Percentiles rank a stretch among this genome's conserved stretches.
Evolutionary conservation across 495 filamentous ascomycete genomes (phyloP).

Genomic region (Penicillium silybi): DNA sequence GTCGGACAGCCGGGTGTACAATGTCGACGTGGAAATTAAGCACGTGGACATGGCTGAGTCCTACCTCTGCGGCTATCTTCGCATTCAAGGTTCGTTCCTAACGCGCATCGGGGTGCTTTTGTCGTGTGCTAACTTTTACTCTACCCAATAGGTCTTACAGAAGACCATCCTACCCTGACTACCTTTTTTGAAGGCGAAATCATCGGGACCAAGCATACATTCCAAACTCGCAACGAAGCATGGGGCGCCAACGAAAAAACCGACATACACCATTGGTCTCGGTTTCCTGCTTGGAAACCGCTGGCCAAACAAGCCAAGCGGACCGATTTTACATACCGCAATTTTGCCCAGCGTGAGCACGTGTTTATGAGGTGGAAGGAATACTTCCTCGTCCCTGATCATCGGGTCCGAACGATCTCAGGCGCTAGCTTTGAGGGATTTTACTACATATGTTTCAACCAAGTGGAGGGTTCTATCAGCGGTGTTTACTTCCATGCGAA

Average conservation of each 20-base stretch:
- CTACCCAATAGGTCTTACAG: constrained; percentile 67
- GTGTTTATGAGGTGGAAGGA: constrained; percentile 99
- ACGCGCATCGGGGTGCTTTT: constrained; percentile 9
- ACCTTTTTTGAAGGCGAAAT: constrained; percentile 99
- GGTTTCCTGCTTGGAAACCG: constrained; percentile 82
- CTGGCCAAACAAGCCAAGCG: constrained; percentile 72
- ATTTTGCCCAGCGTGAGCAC: constrained; percentile 73
- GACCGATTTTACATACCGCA: constrained; percentile 67
- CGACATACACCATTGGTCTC: constrained; percentile 89
- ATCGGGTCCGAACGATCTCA: constrained; percentile 80
- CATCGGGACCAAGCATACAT: constrained; percentile 90
- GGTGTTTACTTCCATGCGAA: constrained; percentile 98
- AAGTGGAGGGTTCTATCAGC: constrained; percentile 74
- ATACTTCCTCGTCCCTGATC: constrained; percentile 94
- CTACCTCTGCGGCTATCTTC: constrained; percentile 91
- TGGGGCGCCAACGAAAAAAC: constrained; percentile 94
- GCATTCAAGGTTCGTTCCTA: constrained; percentile 77
- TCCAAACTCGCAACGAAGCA: constrained; percentile 79
- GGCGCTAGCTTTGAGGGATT: constrained; percentile 98
- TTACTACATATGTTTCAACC: constrained; percentile 99
- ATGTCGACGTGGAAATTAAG: constrained; percentile 95
- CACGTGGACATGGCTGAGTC: constrained; percentile 94
- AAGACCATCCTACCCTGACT: constrained; percentile 92
- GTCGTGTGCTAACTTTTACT: constrained; percentile 10
- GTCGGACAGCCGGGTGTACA: constrained; percentile 86